phyloP scores from a whole-genome alignment of 352 stramenopile genomes.

The Thalassiosira livingstoniorum region DNA sequence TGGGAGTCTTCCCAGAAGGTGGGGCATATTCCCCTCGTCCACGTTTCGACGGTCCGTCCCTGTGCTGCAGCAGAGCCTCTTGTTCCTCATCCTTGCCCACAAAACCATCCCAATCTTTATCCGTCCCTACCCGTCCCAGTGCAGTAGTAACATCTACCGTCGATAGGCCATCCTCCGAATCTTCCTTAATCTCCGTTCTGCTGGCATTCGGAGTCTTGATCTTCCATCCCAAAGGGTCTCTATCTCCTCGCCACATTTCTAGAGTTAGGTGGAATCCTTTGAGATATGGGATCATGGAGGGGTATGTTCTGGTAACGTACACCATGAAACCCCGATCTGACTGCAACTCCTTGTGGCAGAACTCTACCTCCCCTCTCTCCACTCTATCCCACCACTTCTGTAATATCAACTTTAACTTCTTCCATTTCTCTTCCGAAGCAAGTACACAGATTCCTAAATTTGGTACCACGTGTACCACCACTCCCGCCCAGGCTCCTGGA shows the following conservation, averaged over 20 bases:
- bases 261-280: constrained; percentile 66
- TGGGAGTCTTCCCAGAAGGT: constrained; percentile 17
- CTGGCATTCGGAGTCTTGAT: background rate
- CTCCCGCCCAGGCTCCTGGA: constrained; percentile 64
- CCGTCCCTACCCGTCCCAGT: too few relatives aligned
- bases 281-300: constrained; percentile 52
- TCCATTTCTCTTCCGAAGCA: constrained; percentile 64
- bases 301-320: constrained; percentile 53
- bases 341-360: constrained; percentile 45
- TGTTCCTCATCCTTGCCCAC: too few relatives aligned
- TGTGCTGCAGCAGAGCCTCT: too few relatives aligned
- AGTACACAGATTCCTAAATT: constrained; percentile 35
- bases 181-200: background rate
- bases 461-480: constrained; percentile 39
- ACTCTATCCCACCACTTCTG: constrained; percentile 12
- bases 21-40: background rate
- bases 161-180: background rate
- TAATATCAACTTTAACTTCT: constrained; percentile 40
- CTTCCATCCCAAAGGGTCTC: constrained; percentile 61
- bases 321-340: constrained; percentile 61
- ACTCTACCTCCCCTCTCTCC: background rate
- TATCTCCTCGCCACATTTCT: constrained; percentile 49
- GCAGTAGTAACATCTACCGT: too few relatives aligned
- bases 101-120: background rate
- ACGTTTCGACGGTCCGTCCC: too few relatives aligned